Evolutionary conservation across 371 early-diverging fungal species (phyloP).

Genomic region (Lichtheimia ramosa): DNA sequence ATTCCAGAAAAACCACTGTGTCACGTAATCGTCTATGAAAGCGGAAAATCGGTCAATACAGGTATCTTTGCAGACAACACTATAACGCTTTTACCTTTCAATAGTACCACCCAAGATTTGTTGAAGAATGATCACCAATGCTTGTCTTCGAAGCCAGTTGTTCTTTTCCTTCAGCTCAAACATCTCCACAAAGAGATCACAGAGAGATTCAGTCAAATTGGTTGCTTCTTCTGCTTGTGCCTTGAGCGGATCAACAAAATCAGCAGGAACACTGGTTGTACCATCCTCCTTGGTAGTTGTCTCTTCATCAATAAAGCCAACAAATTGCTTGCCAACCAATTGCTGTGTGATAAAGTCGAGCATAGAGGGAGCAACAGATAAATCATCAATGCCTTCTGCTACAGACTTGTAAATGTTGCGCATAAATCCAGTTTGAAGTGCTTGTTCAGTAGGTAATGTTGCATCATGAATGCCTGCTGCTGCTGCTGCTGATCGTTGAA

Average conservation of each 20-base stretch:
- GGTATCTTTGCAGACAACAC: background rate
- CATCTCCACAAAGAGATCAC: slow-evolving; percentile 83
- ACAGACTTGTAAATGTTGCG: slow-evolving; percentile 71
- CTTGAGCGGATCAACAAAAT: slow-evolving; percentile 7
- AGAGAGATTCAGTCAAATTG: slow-evolving; percentile 67
- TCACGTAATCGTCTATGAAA: slow-evolving; percentile 46
- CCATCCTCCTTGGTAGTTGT: background rate
- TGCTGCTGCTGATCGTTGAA: background rate
- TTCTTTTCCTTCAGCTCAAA: slow-evolving; percentile 86
- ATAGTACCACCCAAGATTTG: slow-evolving; percentile 86
- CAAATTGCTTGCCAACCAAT: slow-evolving; percentile 63
- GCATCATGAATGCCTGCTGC: background rate
- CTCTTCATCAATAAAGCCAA: slow-evolving; percentile 44
- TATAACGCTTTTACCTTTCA: slow-evolving; percentile 61
- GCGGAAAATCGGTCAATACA: background rate
- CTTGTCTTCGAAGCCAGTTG: slow-evolving; percentile 87
- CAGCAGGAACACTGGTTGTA: too few relatives aligned
- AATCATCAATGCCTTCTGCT: slow-evolving; percentile 68
- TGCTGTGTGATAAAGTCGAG: slow-evolving; percentile 71
- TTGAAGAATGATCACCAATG: slow-evolving; percentile 80
- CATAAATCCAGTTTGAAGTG: slow-evolving; percentile 53
- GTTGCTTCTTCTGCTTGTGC: slow-evolving; percentile 48
- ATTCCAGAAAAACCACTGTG: slow-evolving; percentile 29
- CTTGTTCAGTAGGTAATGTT: background rate
- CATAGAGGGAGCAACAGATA: slow-evolving; percentile 67